Percentiles rank a stretch among this genome's conserved stretches.
Conservation (phyloP, 176 grass and related monocot species). For the Saccharum spontaneum region DNA sequence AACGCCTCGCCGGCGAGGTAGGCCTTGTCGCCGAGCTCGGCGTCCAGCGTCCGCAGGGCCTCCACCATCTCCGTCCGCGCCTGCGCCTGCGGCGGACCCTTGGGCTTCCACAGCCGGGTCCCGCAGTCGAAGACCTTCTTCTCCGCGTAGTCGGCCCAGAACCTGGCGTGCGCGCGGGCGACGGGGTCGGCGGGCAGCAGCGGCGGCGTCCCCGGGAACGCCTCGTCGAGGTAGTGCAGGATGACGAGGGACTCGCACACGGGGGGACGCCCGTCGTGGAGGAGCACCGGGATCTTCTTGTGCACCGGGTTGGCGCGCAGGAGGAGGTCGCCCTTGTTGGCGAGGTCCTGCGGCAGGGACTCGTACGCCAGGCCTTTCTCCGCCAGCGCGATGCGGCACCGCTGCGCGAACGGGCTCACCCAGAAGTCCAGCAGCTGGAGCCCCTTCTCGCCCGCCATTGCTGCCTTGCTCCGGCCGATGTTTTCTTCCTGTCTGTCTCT, state of each 20-base stretch:
- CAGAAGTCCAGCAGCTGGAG: constrained; percentile 47
- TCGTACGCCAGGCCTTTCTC: constrained; percentile 52
- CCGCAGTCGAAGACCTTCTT: constrained; percentile 51
- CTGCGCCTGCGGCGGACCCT: background rate
- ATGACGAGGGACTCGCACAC: constrained; percentile 61
- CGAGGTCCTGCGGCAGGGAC: constrained; percentile 38
- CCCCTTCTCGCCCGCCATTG: background rate
- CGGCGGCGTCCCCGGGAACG: background rate
- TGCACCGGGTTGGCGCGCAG: constrained; percentile 61
- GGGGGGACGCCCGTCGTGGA: constrained; percentile 39
- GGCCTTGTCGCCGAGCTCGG: constrained; percentile 33
- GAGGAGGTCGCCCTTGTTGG: constrained; percentile 54
- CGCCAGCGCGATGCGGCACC: constrained; percentile 46
- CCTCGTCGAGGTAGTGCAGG: constrained; percentile 61
- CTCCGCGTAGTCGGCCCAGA: constrained; percentile 44
- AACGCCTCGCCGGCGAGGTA: constrained; percentile 50
- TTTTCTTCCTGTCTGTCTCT: background rate
- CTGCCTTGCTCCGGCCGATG: background rate
- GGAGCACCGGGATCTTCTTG: constrained; percentile 62
- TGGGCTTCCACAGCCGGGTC: constrained; percentile 18
- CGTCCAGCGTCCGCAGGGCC: constrained; percentile 27
- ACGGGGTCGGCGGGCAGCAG: constrained; percentile 31
- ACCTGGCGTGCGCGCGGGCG: constrained; percentile 35
- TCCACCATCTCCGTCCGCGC: constrained; percentile 35
- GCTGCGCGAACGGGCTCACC: constrained; percentile 62